These are phyloP conservation scores for Ogataea parapolymorpha DNA, from an alignment of 805 yeast genomes.

Conservation along the genomic window DNA sequence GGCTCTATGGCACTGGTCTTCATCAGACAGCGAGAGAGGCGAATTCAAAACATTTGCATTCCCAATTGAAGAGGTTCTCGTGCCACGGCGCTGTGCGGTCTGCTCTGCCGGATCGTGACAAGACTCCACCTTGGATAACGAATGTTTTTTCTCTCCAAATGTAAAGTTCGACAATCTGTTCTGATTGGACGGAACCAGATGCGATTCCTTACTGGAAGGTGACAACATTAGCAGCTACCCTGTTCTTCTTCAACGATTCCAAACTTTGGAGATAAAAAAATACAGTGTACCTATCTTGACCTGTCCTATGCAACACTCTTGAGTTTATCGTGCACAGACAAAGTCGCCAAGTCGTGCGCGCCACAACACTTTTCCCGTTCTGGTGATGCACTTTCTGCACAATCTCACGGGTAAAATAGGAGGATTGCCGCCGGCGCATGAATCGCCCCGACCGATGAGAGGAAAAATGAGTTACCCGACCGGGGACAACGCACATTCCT, in stretches of 20 bases:
- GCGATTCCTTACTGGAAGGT: constrained; percentile 24
- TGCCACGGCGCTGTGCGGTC: neutral
- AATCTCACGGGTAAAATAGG: neutral
- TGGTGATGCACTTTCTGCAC: constrained; percentile 1
- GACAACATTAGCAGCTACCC: constrained; percentile 18
- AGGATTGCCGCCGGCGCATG: neutral
- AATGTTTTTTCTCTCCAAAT: constrained; percentile 9
- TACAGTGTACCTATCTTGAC: neutral
- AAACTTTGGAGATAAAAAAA: neutral
- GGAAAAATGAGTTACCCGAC: neutral
- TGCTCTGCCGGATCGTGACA: constrained; percentile 20
- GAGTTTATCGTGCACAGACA: constrained; percentile 2
- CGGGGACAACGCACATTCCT: neutral
- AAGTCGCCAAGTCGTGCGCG: constrained; percentile 1
- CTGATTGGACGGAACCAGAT: constrained; percentile 6
- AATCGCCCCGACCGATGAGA: neutral
- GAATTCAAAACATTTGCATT: constrained; percentile 13
- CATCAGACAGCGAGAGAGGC: constrained; percentile 22
- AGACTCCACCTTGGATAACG: constrained; percentile 12
- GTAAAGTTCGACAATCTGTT: constrained; percentile 16
- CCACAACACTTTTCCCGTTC: neutral
- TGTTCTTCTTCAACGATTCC: neutral
- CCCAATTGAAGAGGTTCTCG: neutral
- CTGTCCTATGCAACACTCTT: constrained; percentile 3
- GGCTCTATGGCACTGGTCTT: constrained; percentile 7